Evolutionary conservation across 306 rosid species (phyloP).

Genomic region (Prunus campanulata): DNA sequence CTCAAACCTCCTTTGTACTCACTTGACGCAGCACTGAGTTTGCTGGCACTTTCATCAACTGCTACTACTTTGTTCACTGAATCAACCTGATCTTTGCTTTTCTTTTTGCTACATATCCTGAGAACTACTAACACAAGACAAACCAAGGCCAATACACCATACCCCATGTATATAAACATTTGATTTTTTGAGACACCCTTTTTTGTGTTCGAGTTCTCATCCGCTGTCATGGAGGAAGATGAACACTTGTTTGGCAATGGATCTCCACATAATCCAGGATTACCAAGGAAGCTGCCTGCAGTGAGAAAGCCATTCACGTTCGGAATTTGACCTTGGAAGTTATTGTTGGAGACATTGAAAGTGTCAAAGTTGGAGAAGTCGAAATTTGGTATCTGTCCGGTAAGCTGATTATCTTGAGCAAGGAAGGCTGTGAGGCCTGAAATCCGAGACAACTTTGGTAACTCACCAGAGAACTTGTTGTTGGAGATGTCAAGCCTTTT

Average conservation of each 20-base stretch:
- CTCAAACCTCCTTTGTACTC: conserved; percentile 43
- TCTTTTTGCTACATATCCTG: conserved; percentile 43
- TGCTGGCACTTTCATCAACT: conserved; percentile 27
- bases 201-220: conserved; percentile 31
- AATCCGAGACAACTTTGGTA: conserved; percentile 59
- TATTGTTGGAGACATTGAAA: conserved; percentile 63
- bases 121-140: conserved; percentile 28
- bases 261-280: conserved; percentile 60
- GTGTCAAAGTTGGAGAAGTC: conserved; percentile 50
- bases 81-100: conserved; percentile 38
- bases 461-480: conserved; percentile 48
- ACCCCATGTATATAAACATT: conserved; percentile 62
- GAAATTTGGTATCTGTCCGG: conserved; percentile 49
- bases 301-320: conserved; percentile 29
- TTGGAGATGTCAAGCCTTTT: conserved; percentile 55
- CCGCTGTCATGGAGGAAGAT: neutral
- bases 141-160: conserved; percentile 45
- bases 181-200: conserved; percentile 34
- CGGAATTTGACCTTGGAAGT: conserved; percentile 50
- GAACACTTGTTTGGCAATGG: conserved; percentile 49
- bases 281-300: conserved; percentile 56
- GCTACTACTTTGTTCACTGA: conserved; percentile 23
- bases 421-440: conserved; percentile 57
- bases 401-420: conserved; percentile 57
- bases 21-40: conserved; percentile 32